Evolutionary conservation across 2,329 filamentous ascomycete species (phyloP).

Genomic region (Pseudogymnoascus sp.): DNA sequence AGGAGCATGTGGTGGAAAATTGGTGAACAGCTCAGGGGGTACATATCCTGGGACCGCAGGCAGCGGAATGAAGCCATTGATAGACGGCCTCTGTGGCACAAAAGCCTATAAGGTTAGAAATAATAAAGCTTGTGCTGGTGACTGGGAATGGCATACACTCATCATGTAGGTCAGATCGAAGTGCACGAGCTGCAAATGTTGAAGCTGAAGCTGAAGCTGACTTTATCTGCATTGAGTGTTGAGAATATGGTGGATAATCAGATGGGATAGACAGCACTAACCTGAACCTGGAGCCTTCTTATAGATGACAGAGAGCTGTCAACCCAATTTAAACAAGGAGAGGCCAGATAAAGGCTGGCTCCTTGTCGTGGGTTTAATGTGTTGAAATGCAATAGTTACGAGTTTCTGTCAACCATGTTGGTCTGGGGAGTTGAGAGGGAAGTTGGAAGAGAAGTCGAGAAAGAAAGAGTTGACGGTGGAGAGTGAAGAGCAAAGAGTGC

Average conservation of each 20-base stretch:
- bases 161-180: neutral
- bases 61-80: neutral
- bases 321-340: neutral
- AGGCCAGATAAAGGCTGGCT: neutral
- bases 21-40: slow-evolving; percentile 11
- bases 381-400: neutral
- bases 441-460: neutral
- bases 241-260: neutral
- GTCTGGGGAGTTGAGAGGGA: neutral
- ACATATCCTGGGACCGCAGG: neutral
- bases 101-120: neutral
- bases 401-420: neutral
- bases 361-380: neutral
- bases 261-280: neutral
- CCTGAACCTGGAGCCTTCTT: neutral
- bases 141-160: neutral
- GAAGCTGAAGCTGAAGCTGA: neutral
- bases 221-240: neutral
- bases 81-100: neutral
- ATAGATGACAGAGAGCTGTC: neutral
- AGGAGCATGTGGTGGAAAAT: slow-evolving; percentile 10
- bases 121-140: neutral
- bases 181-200: neutral
- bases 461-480: neutral
- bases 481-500: neutral